A percentile compares a stretch with the other conserved stretches of the same genome.
Evolutionary conservation across 306 rosid species (phyloP).

Genomic region (Lathyrus sativus): DNA sequence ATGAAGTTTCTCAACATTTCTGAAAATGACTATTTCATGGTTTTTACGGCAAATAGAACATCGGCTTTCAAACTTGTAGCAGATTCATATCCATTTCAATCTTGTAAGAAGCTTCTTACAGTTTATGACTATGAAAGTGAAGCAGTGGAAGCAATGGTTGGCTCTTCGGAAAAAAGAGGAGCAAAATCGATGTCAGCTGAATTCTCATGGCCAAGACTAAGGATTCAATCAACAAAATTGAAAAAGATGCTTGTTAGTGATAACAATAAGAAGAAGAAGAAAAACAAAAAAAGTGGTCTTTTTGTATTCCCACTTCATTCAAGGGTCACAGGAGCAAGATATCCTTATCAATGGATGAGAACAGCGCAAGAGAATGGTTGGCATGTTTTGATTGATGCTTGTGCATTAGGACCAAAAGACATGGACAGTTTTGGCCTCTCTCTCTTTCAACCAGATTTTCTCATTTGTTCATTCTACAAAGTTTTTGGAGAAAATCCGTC

Average conservation of each 20-base stretch:
- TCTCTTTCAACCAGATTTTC: constrained; percentile 80
- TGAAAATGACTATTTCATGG: constrained; percentile 78
- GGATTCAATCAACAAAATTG: constrained; percentile 71
- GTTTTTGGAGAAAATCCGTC: constrained; percentile 87
- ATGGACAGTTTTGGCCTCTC: constrained; percentile 93
- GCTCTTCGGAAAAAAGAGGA: constrained; percentile 76
- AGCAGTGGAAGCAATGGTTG: constrained; percentile 80
- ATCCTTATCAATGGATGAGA: constrained; percentile 91
- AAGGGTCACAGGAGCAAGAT: constrained; percentile 89
- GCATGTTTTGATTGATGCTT: constrained; percentile 87
- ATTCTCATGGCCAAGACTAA: constrained; percentile 88
- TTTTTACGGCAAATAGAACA: constrained; percentile 92
- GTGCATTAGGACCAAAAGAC: constrained; percentile 91
- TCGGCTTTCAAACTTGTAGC: constrained; percentile 88
- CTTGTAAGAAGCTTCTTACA: constrained; percentile 69
- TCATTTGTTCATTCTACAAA: constrained; percentile 88
- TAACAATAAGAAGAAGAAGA: constrained; percentile 57
- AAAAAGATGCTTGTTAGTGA: constrained; percentile 67
- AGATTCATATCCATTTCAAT: constrained; percentile 77
- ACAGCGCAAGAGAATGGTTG: constrained; percentile 91
- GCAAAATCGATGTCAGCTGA: constrained; percentile 77
- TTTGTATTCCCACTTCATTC: constrained; percentile 92
- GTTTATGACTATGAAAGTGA: constrained; percentile 91
- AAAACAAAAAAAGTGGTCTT: constrained; percentile 70
- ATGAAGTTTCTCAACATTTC: constrained; percentile 74